Evolutionary conservation across 345 rosid genomes (phyloP), one percentile per base, ranked within the genome.

Genomic region (Alliaria petiolata): DNA sequence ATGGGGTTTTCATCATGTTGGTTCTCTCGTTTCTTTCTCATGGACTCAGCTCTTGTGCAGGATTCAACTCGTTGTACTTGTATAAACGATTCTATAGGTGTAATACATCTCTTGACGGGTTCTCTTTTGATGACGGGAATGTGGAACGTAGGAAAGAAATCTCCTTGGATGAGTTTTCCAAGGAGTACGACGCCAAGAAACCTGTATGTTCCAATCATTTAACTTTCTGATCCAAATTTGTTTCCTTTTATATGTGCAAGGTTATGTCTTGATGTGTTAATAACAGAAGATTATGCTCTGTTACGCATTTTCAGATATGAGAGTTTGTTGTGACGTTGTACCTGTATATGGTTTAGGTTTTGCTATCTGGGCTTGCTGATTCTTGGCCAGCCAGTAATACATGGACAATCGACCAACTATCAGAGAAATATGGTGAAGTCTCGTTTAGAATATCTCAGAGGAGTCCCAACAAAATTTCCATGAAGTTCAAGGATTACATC

Each of bases 1-100:
- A n/a, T n/a, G n/a, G n/a, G n/a, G n/a, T n/a, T n/a, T n/a, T n/a
- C n/a, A n/a, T 26, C 25, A 3, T 71, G 13, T 67, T 58, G 39
- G 70, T 51, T 47, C 55, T 20, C 36, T 66, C 4, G 25, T 62
- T 26, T 8, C 3, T 14, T n/a, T 39, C 71, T 51, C 47, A 77
- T 16, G 42, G 15, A 10, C 35, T 10, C 10, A 10, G 16, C 50
- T 8, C 43, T 69, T 78, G 22, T 82, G 79, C 84, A 93, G 98
- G 98, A 64, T 90, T 93, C 85, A 58, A 57, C 78, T 93, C 98
- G 15, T 50, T 85, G 25, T 89, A 85, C 89, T 82, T 90, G 81
- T 93, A 90, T 80, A 84, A 84, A 79, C 86, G 97, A 80, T 80
- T 87, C 56, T 93, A 93, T 43, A 84, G 98, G 78, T 89, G 98